These are phyloP conservation scores for Eimeria praecox DNA, from an alignment of 169 alveolate genomes.

Conservation along the genomic window DNA sequence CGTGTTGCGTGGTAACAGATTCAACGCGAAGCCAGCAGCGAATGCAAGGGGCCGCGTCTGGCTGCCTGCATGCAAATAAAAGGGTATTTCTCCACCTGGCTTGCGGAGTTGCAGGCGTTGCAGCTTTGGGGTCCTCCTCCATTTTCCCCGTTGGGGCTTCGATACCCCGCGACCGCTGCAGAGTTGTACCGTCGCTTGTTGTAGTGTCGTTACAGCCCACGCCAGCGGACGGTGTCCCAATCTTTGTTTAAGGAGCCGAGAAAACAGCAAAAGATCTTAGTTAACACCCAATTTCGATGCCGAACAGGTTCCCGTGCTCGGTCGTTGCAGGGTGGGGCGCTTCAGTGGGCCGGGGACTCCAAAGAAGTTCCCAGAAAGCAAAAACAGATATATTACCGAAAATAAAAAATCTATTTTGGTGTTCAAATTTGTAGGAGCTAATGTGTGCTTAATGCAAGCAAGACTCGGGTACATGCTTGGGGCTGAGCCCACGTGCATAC, in stretches of 20 bases:
- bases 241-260: not conserved
- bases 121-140: constrained; percentile 43
- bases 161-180: constrained; percentile 5
- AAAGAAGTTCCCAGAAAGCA: not conserved
- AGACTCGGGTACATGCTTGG: not conserved
- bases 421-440: not conserved
- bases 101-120: not conserved
- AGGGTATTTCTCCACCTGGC: not conserved
- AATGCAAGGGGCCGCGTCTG: not conserved
- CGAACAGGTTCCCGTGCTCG: not conserved
- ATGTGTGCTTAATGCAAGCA: not conserved
- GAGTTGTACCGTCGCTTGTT: not conserved
- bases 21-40: not conserved
- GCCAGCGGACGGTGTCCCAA: not conserved
- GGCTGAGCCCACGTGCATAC: not conserved
- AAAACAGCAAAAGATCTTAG: not conserved
- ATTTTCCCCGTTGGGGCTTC: constrained; percentile 37
- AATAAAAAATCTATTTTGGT: not conserved
- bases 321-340: not conserved
- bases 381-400: not conserved
- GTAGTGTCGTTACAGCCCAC: constrained; percentile 17
- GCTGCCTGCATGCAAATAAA: not conserved
- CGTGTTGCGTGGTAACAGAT: not conserved
- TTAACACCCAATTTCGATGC: not conserved
- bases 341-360: not conserved